Evolutionary conservation across 345 rosid species (phyloP), one percentile per base, ranked within the genome.

Genomic region (Noccaea bulbosa): DNA sequence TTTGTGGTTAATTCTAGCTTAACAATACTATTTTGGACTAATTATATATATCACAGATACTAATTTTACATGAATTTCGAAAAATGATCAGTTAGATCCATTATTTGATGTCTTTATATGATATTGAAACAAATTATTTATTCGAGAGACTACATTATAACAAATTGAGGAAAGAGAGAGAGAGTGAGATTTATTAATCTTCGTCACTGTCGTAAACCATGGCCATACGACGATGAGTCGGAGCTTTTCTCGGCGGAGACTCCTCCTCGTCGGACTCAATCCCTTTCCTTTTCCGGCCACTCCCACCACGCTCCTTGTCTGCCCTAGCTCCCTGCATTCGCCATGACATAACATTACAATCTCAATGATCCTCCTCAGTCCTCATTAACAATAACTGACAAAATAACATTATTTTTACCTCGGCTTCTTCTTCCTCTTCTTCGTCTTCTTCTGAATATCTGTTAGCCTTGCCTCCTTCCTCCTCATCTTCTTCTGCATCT

Each of bases 221-320:
- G 10, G 99, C 85, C 93, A 83, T 84, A 34, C 97, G 86, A 1
- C 96, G 90, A 60, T 89, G 95, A 10, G 84, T 69, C 3, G 91
- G 73, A 71, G 73, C 81, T 83, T 91, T 94, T 68, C 93, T 86
- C 11, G 86, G 96, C 32, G 87, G 88, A 60, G 96, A 89, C 9
- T 91, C 96, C 62, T 92, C 97, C 65, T 94, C 98, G 20, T 94
- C 99, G 0, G 98, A 89, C 82, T 89, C 96, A 3, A 94, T 81
- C 62, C 86, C 98, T 71, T 75, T 79, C 77, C 93, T 85, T 83
- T 88, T 93, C 61, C 71, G 82, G 65, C 74, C 30, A 67, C 85
- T 70, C 41, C 88, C 83, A 52, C 88, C 83, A 52, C 89, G 82
- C 27, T 46, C 80, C n/a, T 84, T 87, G 58, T 59, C 83, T 15